Evolutionary conservation across 352 stramenopile genomes (phyloP).

Genomic region (Hyaloperonospora arabidopsidis): DNA sequence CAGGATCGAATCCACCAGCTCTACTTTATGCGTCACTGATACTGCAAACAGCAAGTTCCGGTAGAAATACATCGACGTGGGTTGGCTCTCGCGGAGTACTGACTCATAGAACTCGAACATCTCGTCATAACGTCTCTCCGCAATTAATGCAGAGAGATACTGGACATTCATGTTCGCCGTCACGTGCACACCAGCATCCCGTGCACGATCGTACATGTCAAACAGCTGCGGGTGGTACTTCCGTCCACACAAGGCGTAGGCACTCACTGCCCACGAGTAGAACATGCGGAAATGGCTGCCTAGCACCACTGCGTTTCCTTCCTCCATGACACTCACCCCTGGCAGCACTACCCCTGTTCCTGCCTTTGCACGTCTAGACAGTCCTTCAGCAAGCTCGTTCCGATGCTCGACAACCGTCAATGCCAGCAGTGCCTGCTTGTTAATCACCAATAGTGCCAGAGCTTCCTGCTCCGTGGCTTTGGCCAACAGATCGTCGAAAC

Average conservation of each 20-base stretch:
- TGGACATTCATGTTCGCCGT: constrained; percentile 60
- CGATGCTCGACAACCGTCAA: constrained; percentile 49
- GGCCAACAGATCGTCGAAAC: constrained; percentile 51
- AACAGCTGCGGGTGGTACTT: constrained; percentile 30
- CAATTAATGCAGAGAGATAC: constrained; percentile 44
- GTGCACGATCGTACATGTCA: constrained; percentile 39
- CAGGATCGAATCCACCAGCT: constrained; percentile 32
- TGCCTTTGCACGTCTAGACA: constrained; percentile 23
- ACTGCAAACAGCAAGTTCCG: constrained; percentile 44
- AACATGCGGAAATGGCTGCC: constrained; percentile 46
- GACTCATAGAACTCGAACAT: constrained; percentile 42
- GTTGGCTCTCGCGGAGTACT: constrained; percentile 31
- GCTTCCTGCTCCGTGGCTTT: constrained; percentile 60
- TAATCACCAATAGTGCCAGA: constrained; percentile 43
- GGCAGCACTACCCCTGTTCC: constrained; percentile 19
- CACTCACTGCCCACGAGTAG: constrained; percentile 59
- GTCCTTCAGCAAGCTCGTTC: constrained; percentile 26
- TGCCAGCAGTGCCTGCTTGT: constrained; percentile 27
- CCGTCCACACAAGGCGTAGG: constrained; percentile 23
- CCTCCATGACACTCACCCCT: constrained; percentile 31
- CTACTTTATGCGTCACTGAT: constrained; percentile 23
- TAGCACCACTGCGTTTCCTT: constrained; percentile 31
- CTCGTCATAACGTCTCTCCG: constrained; percentile 27
- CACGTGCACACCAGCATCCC: constrained; percentile 38
- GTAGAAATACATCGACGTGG: constrained; percentile 59